phyloP scores from a whole-genome alignment of 805 yeast species.

The Candida ascalaphidarum region DNA sequence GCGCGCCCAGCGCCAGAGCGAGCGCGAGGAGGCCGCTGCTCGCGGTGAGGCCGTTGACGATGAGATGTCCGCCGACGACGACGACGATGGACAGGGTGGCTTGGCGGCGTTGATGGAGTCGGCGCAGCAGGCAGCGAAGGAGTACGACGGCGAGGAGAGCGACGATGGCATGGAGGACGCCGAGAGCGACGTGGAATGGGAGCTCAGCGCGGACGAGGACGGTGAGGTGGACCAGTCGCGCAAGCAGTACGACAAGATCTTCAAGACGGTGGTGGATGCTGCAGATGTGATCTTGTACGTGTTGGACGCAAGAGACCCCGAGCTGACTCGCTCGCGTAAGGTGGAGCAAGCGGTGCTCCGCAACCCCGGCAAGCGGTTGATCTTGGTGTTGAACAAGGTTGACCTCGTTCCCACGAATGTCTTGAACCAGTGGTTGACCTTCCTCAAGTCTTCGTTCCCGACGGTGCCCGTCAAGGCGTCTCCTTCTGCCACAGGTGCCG shows the following conservation, averaged over 20 bases:
- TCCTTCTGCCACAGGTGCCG: conserved; percentile 60
- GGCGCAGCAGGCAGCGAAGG: conserved; percentile 82
- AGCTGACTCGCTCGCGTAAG: conserved; percentile 82
- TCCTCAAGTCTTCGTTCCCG: conserved; percentile 78
- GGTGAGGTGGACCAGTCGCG: conserved; percentile 60
- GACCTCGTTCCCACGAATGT: conserved; percentile 86
- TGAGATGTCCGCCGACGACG: conserved; percentile 26
- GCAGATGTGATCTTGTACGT: conserved; percentile 89
- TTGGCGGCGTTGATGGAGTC: conserved; percentile 82
- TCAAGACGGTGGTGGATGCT: conserved; percentile 86
- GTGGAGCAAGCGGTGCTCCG: conserved; percentile 86
- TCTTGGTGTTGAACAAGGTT: conserved; percentile 81
- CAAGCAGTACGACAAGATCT: conserved; percentile 89
- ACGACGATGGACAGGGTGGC: conserved; percentile 37
- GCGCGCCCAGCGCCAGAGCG: conserved; percentile 43
- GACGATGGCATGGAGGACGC: conserved; percentile 7
- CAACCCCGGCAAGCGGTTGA: conserved; percentile 73
- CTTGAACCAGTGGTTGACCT: conserved; percentile 75
- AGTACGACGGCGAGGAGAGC: conserved; percentile 49
- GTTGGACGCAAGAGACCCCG: conserved; percentile 97
- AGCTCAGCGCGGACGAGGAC: conserved; percentile 30
- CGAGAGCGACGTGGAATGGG: conserved; percentile 34
- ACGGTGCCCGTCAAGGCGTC: conserved; percentile 84
- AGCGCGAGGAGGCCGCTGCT: conserved; percentile 29
- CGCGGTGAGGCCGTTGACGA: conserved; percentile 32